phyloP scores from a whole-genome alignment of 2,329 filamentous ascomycete species.

The Calonectria montana region DNA sequence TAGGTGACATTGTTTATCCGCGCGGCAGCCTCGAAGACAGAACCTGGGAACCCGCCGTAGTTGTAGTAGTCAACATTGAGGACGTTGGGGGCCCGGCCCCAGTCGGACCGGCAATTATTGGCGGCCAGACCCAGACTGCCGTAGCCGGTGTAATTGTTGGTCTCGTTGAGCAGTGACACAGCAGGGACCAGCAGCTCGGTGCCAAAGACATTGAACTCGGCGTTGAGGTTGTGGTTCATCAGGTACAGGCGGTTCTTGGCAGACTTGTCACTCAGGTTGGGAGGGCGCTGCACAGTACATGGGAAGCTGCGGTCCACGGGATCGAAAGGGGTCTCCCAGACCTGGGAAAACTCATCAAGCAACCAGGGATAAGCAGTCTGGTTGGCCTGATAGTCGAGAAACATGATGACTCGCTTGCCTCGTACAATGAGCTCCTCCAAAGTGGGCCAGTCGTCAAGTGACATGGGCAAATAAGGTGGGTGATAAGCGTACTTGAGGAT shows the following conservation, averaged over 20 bases:
- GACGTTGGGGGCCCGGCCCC: constrained; percentile 79
- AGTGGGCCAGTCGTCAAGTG: constrained; percentile 83
- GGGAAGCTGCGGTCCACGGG: constrained; percentile 74
- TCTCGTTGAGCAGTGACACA: constrained; percentile 74
- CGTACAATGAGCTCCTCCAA: constrained; percentile 79
- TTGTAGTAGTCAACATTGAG: constrained; percentile 91
- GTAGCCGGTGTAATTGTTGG: constrained; percentile 73
- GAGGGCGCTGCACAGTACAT: constrained; percentile 82
- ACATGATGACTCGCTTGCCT: constrained; percentile 79
- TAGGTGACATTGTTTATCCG: constrained; percentile 79
- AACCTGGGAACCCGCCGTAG: constrained; percentile 71
- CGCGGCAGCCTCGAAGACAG: constrained; percentile 81
- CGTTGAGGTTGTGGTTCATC: constrained; percentile 92
- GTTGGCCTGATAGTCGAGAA: constrained; percentile 88
- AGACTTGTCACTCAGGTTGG: constrained; percentile 65
- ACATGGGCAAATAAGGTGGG: constrained; percentile 78
- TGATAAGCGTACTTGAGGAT: constrained; percentile 79
- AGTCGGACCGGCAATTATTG: constrained; percentile 69
- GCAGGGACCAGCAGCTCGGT: constrained; percentile 77
- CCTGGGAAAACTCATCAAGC: constrained; percentile 86
- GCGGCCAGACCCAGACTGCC: constrained; percentile 75
- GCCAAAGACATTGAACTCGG: constrained; percentile 76
- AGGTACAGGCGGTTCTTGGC: constrained; percentile 78
- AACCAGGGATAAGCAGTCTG: constrained; percentile 84
- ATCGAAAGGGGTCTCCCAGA: constrained; percentile 93